A percentile compares a stretch with the other conserved stretches of the same genome.
phyloP scores from a whole-genome alignment of 805 yeast species.

The Allodekkera sacchari region DNA sequence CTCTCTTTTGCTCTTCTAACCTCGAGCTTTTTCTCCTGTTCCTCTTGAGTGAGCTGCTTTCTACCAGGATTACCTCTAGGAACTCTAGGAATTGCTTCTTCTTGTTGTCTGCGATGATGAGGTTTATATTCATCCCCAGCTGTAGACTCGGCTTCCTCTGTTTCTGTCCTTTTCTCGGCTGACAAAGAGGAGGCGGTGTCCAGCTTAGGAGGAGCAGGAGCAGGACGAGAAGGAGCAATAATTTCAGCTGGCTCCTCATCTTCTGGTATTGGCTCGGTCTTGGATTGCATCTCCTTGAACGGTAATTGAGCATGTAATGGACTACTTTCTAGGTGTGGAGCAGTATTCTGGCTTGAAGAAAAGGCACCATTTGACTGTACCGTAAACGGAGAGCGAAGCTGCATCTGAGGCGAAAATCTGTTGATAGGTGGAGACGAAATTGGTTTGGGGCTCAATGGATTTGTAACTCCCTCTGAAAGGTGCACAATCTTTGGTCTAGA shows the following conservation, averaged over 20 bases:
- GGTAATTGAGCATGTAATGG: too few relatives aligned
- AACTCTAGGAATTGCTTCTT: constrained; percentile 20
- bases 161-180: too few relatives aligned
- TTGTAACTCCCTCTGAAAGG: constrained; percentile 14
- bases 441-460: constrained; percentile 13
- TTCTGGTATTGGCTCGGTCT: background rate
- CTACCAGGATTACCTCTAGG: constrained; percentile 24
- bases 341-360: too few relatives aligned
- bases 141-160: background rate
- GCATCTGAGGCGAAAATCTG: constrained; percentile 3
- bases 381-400: background rate
- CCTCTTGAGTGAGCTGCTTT: constrained; percentile 40
- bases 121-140: background rate
- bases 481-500: constrained; percentile 18
- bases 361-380: too few relatives aligned
- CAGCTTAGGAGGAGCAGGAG: constrained; percentile 1
- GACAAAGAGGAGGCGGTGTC: too few relatives aligned
- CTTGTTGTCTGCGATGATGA: constrained; percentile 3
- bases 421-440: constrained; percentile 11
- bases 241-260: constrained; percentile 5
- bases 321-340: too few relatives aligned
- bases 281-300: background rate
- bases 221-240: constrained; percentile 3
- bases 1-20: constrained; percentile 65
- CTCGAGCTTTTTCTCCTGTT: constrained; percentile 65